A percentile compares a stretch with the other conserved stretches of the same genome.
phyloP scores from a whole-genome alignment of 306 rosid species.

The Ammopiptanthus mongolicus region DNA sequence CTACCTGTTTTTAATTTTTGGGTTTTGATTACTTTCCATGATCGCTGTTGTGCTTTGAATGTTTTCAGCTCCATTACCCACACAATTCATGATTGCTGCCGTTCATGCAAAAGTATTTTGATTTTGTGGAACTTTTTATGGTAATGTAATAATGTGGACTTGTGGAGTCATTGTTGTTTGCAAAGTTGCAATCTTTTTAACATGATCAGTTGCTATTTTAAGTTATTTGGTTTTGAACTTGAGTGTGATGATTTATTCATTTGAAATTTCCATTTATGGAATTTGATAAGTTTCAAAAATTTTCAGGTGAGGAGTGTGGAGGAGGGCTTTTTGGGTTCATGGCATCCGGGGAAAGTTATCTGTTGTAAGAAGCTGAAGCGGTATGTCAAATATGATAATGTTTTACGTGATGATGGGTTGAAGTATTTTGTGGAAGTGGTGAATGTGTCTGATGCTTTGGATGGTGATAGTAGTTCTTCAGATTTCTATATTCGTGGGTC shows the following conservation, averaged over 20 bases:
- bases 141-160: neutral
- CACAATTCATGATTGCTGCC: neutral
- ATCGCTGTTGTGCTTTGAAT: neutral
- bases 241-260: neutral
- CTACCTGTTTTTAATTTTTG: neutral
- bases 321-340: conserved; percentile 77
- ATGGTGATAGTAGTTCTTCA: conserved; percentile 20
- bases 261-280: neutral
- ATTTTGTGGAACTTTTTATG: neutral
- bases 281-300: neutral
- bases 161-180: neutral
- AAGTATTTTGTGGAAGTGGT: conserved; percentile 36
- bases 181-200: neutral
- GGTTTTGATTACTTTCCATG: neutral
- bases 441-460: conserved; percentile 43
- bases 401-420: conserved; percentile 38
- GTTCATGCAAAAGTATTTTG: conserved; percentile 18
- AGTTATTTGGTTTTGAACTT: neutral
- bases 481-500: conserved; percentile 24
- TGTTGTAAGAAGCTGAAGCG: conserved; percentile 39
- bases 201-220: neutral
- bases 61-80: neutral
- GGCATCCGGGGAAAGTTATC: conserved; percentile 65
- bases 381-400: conserved; percentile 46
- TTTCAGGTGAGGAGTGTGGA: conserved; percentile 78